Conservation (phyloP, 106 monocot species). For the Dioscorea dumetorum region DNA sequence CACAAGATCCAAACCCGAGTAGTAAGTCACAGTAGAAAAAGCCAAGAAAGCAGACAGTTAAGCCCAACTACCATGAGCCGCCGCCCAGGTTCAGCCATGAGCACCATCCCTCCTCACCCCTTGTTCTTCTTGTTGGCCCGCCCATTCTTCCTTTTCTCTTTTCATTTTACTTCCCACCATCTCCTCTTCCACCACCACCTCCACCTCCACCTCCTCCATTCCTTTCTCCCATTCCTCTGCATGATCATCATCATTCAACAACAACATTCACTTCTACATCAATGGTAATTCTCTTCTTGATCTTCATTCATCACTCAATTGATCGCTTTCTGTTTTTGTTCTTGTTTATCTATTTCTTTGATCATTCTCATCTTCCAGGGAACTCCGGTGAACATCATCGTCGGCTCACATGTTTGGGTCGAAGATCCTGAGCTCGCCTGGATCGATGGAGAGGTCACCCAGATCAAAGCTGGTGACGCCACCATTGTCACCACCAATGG, state of each 20-base stretch:
- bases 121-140: neutral
- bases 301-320: neutral
- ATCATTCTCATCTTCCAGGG: conserved; percentile 40
- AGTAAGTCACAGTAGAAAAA: neutral
- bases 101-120: conserved; percentile 3
- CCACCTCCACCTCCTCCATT: neutral
- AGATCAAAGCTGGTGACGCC: conserved; percentile 65
- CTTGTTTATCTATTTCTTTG: neutral
- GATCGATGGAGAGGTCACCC: conserved; percentile 82
- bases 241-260: neutral
- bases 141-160: neutral
- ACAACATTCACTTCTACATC: neutral
- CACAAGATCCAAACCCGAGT: neutral
- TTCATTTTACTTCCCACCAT: neutral
- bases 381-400: conserved; percentile 97
- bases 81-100: neutral
- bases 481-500: conserved; percentile 47
- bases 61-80: neutral
- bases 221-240: neutral
- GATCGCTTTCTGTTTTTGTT: neutral
- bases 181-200: neutral
- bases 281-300: neutral
- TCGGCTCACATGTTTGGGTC: conserved; percentile 89
- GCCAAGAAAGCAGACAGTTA: neutral
- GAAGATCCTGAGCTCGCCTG: conserved; percentile 78